Base-by-base conservation (phyloP, 106 monocot genomes). In the Acanthochlamys bracteata region DNA sequence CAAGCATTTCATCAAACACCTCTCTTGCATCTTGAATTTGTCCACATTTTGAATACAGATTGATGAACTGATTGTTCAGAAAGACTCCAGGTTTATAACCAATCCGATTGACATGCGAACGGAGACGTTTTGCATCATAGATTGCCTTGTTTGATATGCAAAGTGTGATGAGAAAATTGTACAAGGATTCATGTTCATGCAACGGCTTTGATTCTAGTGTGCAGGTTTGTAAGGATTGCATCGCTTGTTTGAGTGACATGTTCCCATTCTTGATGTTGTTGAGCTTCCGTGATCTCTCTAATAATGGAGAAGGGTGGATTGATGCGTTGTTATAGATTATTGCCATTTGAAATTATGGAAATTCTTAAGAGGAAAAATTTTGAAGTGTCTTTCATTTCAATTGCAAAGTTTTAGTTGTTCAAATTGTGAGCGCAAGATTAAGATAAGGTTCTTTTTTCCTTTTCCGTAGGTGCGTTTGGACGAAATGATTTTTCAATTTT, bases 51-150 rank as follows among this genome's bases (percentile, higher is more conserved):
- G 66, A 24, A 57, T 70, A 82, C 12, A 82, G 60, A 20, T 82
- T 82, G 55, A 82, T 65, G 66, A 77, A 82, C 60, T 76, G 82
- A 73, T 77, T 82, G 25, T 76, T 42, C 43, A 81, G 39, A 76
- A 76, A 81, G 65, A 76, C 16, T n/a, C 51, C 73, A 4, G 76
- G 65, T 43, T 64, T 22, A 42, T 45, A 60, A 10, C 72, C 73
- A 22, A 39, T 54, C n/a, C 64, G 59, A 3, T 19, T 25, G 24
- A 81, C 26, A 69, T 76, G 73, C 27, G 63, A 47, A 10, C 68
- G 68, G 14, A 81, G 69, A 24, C 64, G 58, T 22, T 64, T 42
- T 1, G 62, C 81, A 27, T 76, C 68, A 19, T 10, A 39, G 68
- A 81, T 53, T 7, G 72, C 72, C 68, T 61, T 81, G 58, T 65